Conservation (phyloP, 495 filamentous ascomycete species). For the Tirmania nivea region DNA sequence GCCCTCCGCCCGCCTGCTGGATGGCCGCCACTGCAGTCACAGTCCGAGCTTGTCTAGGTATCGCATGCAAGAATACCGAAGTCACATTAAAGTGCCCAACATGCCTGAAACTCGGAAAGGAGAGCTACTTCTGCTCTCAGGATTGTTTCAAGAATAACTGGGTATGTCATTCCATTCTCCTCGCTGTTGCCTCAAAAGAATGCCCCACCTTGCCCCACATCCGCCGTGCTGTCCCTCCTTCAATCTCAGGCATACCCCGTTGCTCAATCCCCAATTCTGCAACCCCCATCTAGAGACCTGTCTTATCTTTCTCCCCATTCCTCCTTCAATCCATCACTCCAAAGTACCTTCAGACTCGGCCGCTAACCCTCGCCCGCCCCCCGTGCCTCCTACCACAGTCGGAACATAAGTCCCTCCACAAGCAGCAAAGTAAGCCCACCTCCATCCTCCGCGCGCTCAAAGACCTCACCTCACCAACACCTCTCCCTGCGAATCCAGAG, state of each 20-base stretch:
- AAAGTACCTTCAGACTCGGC: neutral
- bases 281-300: neutral
- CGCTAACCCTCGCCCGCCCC: neutral
- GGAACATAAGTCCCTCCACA: constrained; percentile 75
- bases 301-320: neutral
- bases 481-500: constrained; percentile 79
- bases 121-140: constrained; percentile 92
- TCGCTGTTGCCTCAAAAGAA: neutral
- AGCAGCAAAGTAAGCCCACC: constrained; percentile 48
- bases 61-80: constrained; percentile 64
- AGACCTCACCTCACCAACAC: constrained; percentile 45
- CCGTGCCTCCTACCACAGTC: constrained; percentile 29
- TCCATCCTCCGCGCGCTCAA: constrained; percentile 30
- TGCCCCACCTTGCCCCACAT: neutral
- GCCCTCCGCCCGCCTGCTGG: neutral
- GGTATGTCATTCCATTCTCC: constrained; percentile 34
- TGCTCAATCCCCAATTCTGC: constrained; percentile 8
- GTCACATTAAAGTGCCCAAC: constrained; percentile 78
- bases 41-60: constrained; percentile 23
- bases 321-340: neutral
- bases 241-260: neutral
- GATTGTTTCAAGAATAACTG: constrained; percentile 98
- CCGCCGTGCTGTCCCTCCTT: neutral
- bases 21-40: neutral
- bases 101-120: constrained; percentile 71